Evolutionary conservation across 371 early-diverging fungal species (phyloP), one percentile per base, ranked within the genome.

Genomic region (Mortierella sp.): DNA sequence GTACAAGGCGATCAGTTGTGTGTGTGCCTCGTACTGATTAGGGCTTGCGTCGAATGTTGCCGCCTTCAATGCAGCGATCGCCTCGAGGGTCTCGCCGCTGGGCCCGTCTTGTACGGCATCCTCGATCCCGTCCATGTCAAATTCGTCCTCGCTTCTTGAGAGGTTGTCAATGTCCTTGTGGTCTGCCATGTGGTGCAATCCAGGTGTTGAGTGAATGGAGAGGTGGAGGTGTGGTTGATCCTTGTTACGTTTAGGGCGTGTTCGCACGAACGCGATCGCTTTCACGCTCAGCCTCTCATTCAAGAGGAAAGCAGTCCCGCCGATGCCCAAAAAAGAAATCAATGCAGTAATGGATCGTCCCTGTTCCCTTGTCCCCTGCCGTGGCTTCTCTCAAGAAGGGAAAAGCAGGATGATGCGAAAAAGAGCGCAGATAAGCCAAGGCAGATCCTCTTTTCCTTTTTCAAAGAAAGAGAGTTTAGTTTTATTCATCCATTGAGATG

Each of bases 21-120:
- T 79, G 64, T 86, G 82, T 13, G 34, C 71, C 46, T 86, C 82
- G 59, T 86, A 86, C 54, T 79, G 81, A 43, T 67, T 76, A 0
- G 86, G 79, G 61, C 78, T 81, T 2, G 57, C 37, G 24, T 77
- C 69, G 11, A 86, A 53, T 19, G 75, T n/a, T n/a, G n/a, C 54
- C 21, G 54, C 46, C 34, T 73, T 70, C 28, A 86, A 59, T 19
- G 79, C 71, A 2, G 71, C 67, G 19, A 86, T 81, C 26, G 79
- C 69, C 57, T 81, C 71, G 14, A 81, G 48, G 0, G 74, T 72
- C 50, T 79, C 76, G 26, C 72, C 57, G 37, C 72, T 79, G 14
- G n/a, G 55, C 5, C 69, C 71, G 13, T 81, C 77, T 4, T 57
- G 67, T 10, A n/a, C n/a, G n/a, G 34, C 71, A 21, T 6, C 43